Conservation (phyloP, 306 rosid genomes). For the Cucurbita moschata region DNA sequence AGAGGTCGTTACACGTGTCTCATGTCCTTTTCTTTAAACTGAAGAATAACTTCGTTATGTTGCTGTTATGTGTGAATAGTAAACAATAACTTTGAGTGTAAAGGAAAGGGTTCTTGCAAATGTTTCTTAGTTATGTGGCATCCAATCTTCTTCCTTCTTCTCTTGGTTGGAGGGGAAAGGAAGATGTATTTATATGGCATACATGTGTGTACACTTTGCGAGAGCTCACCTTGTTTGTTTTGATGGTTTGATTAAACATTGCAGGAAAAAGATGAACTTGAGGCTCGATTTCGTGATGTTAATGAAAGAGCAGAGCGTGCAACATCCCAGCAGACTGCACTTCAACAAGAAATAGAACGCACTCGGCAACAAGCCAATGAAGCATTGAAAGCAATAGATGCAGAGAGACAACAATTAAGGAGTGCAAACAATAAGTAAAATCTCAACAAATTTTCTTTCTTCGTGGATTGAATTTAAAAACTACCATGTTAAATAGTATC, state of each 20-base stretch:
- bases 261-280: conserved; percentile 95
- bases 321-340: conserved; percentile 47
- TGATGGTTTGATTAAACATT: conserved; percentile 21
- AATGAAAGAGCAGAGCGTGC: conserved; percentile 78
- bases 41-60: not conserved
- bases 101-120: not conserved
- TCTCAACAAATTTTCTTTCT: not conserved
- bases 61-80: not conserved
- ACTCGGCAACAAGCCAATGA: conserved; percentile 97
- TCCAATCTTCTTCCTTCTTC: not conserved
- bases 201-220: not conserved
- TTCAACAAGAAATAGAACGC: conserved; percentile 92
- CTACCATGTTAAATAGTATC: not conserved
- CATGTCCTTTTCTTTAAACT: not conserved
- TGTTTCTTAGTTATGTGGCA: not conserved
- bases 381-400: conserved; percentile 89
- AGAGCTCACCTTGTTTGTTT: not conserved
- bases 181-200: not conserved
- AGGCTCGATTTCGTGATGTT: conserved; percentile 46
- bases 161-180: not conserved
- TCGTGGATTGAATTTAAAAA: not conserved
- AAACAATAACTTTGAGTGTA: not conserved
- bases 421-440: conserved; percentile 88
- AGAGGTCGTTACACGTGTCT: not conserved
- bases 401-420: conserved; percentile 86